Base-by-base conservation (phyloP, 2,329 filamentous ascomycete genomes). In the Stemphylium beticola region DNA sequence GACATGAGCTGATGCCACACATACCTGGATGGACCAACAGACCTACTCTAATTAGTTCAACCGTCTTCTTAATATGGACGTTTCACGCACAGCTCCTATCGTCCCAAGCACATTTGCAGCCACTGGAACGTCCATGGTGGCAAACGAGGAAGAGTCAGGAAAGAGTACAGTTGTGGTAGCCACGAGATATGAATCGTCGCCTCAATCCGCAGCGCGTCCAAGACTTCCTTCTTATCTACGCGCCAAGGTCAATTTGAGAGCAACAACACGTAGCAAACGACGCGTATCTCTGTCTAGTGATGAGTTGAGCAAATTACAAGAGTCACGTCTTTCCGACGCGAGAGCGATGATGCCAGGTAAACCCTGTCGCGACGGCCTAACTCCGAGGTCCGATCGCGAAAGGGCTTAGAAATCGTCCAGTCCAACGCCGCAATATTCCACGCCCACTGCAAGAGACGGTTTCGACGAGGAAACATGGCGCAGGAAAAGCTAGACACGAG, bases 1-100 rank as follows among this genome's bases (percentile, higher is more conserved):
- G 10, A 17, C 1, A 50, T 24, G n/a, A 29, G 45, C 24, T 34
- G 31, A 4, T 29, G 18, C 22, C 32, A 14, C 15, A 11, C 10
- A 37, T 71, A 85, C 84, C 72, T 87, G 85, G 26, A 88, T 76
- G 15, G 85, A 88, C 87, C 87, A 89, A 69, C 86, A 89, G 12
- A 85, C 73, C 66, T 70, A 47, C 34, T 18, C 34, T 31, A 9
- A 40, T 69, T 44, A 64, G 61, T 36, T 14, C 39, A 12, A 3
- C n/a, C 10, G n/a, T 39, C 10, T 2, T 11, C 4, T 5, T 5
- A 10, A 22, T 5, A 24, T 3, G 4, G 4, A 20, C 4, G 8
- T 1, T 18, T 24, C 10, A 58, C 78, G 52, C 66, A 86, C 81
- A 32, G 85, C 85, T 10, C 85, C 85, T 0, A 85, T 66, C 0